phyloP scores from a whole-genome alignment of 1,284 basidiomycete species.

The Coriolopsis trogii region DNA sequence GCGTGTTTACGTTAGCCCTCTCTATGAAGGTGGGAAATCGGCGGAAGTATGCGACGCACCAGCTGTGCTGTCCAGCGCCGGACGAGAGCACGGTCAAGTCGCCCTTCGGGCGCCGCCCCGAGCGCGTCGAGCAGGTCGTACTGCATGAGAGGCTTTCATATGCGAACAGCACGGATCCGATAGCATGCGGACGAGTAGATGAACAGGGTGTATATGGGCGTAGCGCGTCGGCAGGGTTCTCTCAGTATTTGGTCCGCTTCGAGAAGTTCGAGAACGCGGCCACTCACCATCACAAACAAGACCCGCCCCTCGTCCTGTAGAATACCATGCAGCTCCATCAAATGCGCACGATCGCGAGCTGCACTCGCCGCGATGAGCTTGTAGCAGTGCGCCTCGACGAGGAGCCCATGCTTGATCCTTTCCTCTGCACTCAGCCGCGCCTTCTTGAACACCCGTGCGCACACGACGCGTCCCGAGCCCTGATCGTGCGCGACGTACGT shows the following conservation, averaged over 20 bases:
- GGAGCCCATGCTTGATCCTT: constrained; percentile 15
- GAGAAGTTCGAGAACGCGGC: neutral
- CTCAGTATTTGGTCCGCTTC: no score
- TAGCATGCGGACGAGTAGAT: neutral
- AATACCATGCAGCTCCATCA: constrained; percentile 37
- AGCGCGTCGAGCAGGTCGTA: constrained; percentile 31
- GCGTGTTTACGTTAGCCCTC: neutral
- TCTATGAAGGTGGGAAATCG: constrained; percentile 21
- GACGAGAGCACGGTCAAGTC: constrained; percentile 18
- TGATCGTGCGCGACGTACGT: constrained; percentile 32
- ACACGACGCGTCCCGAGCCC: constrained; percentile 25
- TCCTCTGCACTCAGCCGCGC: constrained; percentile 12
- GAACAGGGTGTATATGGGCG: neutral
- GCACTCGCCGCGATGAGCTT: constrained; percentile 31
- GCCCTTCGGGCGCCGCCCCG: constrained; percentile 19
- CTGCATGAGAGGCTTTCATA: constrained; percentile 38
- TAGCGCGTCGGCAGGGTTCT: neutral
- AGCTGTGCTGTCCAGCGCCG: constrained; percentile 54
- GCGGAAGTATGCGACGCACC: constrained; percentile 41
- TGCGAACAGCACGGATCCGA: neutral
- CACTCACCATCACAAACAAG: constrained; percentile 37
- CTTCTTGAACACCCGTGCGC: constrained; percentile 29
- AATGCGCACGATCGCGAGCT: constrained; percentile 27
- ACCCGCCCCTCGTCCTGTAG: constrained; percentile 34
- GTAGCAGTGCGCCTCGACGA: constrained; percentile 36